Percentiles rank a stretch among this genome's conserved stretches.
These are phyloP conservation scores for Rhizopus microsporus DNA, from an alignment of 371 early-diverging fungal genomes.

Conservation along the genomic window DNA sequence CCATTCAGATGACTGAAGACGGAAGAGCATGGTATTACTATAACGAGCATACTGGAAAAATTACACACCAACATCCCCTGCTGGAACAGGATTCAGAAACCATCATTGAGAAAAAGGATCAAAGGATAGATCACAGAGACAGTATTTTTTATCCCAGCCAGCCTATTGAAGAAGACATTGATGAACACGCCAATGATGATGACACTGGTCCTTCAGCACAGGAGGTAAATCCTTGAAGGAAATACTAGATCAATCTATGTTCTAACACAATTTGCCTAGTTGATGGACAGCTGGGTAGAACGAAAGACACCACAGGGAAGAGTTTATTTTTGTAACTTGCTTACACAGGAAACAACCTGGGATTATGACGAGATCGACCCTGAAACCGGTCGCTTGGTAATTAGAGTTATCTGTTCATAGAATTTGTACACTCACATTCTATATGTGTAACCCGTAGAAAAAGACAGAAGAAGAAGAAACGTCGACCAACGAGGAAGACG, in stretches of 20 bases:
- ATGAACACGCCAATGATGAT: not conserved
- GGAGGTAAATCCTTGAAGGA: not conserved
- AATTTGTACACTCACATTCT: not conserved
- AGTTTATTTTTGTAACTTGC: constrained; percentile 75
- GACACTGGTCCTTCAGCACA: not conserved
- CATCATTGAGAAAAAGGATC: constrained; percentile 10
- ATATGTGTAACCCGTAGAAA: constrained; percentile 3
- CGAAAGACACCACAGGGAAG: constrained; percentile 64
- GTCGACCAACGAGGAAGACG: constrained; percentile 6
- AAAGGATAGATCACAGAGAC: constrained; percentile 4
- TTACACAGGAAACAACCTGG: constrained; percentile 84
- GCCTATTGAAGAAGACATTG: not conserved
- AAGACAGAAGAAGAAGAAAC: constrained; percentile 6
- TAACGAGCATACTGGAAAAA: constrained; percentile 37
- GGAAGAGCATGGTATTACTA: constrained; percentile 39
- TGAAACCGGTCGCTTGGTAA: constrained; percentile 42
- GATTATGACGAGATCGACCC: constrained; percentile 45
- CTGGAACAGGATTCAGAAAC: constrained; percentile 18
- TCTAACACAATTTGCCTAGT: constrained; percentile 11
- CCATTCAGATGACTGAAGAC: constrained; percentile 40
- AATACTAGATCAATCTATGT: not conserved
- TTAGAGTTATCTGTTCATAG: not conserved
- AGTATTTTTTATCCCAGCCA: constrained; percentile 3
- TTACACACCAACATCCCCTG: constrained; percentile 34
- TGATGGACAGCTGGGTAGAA: constrained; percentile 59